Evolutionary conservation across 495 filamentous ascomycete species (phyloP), one percentile per base, ranked within the genome.

Genomic region (Pyrenopolyporus hunteri): DNA sequence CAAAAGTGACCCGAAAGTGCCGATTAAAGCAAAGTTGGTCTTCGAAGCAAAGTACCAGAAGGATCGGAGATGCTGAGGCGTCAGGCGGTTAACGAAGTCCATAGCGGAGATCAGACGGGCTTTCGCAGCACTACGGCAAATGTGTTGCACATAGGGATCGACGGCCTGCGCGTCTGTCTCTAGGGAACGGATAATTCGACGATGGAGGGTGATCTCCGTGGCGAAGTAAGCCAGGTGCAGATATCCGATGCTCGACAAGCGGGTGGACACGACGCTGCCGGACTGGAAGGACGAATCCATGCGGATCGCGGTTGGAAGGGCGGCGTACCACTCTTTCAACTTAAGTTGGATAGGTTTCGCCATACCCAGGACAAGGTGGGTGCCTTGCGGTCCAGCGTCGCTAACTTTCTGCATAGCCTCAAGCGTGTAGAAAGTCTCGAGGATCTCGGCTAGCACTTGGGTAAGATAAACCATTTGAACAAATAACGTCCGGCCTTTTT

Each of bases 111-210:
- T 89, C 14, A 91, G 78, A 13, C 89, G 83, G 1, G 90, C 89
- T 67, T 91, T 89, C 53, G 90, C 90, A 16, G 94, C 94, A 19
- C 88, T 92, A 47, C 94, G 94, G 75, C 93, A 97, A 68, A 98
- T 97, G 77, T 97, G 92, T 13, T 92, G 83, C 40, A 97, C 85
- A 71, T 91, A 89, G 0, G 88, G 83, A 65, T 91, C 85, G 11
- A 82, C 33, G 46, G 65, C 67, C 28, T 66, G 63, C 8, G 73
- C 66, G 1, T 77, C 69, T 0, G 79, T 70, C 52, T 79, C 79
- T 29, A 93, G 77, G 14, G 88, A 89, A 26, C 90, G 87, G 39
- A 93, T 83, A 64, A 93, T 92, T 57, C 89, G 83, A 10, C 91
- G 83, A 67, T 95, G 91, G 44, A 95, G 87, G 0, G 88, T 92